phyloP scores from a whole-genome alignment of 2,329 filamentous ascomycete species.

The Escovopsis sp. region DNA sequence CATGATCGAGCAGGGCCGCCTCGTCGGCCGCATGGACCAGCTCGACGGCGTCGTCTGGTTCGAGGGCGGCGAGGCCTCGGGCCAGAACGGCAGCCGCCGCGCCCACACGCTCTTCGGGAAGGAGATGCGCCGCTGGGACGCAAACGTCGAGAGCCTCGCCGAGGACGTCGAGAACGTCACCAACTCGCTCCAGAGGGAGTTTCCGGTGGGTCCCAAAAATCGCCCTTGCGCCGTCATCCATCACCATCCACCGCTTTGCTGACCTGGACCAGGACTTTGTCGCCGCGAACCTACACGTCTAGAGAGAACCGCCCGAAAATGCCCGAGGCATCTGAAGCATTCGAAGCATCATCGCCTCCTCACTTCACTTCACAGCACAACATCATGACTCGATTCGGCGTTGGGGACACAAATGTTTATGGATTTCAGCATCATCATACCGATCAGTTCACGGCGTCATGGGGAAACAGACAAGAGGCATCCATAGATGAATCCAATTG shows the following conservation, averaged over 20 bases:
- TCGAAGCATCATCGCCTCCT: too few relatives aligned
- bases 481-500: too few relatives aligned
- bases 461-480: too few relatives aligned
- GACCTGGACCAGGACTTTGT: slow-evolving; percentile 34
- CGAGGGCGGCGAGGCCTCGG: slow-evolving; percentile 55
- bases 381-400: too few relatives aligned
- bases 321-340: too few relatives aligned
- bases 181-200: slow-evolving; percentile 63
- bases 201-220: slow-evolving; percentile 38
- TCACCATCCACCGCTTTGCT: background rate
- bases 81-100: slow-evolving; percentile 50
- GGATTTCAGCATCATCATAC: too few relatives aligned
- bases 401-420: too few relatives aligned
- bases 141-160: slow-evolving; percentile 69
- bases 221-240: background rate
- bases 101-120: slow-evolving; percentile 47
- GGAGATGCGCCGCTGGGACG: slow-evolving; percentile 75
- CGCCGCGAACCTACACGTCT: slow-evolving; percentile 32
- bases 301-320: background rate
- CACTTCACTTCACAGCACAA: too few relatives aligned
- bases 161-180: slow-evolving; percentile 84
- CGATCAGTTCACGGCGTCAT: slow-evolving; percentile 4
- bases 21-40: slow-evolving; percentile 86
- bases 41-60: slow-evolving; percentile 83
- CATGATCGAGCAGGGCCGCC: slow-evolving; percentile 90